Evolutionary conservation across 2,329 filamentous ascomycete genomes (phyloP).

Genomic region (Penicillium digitatum): DNA sequence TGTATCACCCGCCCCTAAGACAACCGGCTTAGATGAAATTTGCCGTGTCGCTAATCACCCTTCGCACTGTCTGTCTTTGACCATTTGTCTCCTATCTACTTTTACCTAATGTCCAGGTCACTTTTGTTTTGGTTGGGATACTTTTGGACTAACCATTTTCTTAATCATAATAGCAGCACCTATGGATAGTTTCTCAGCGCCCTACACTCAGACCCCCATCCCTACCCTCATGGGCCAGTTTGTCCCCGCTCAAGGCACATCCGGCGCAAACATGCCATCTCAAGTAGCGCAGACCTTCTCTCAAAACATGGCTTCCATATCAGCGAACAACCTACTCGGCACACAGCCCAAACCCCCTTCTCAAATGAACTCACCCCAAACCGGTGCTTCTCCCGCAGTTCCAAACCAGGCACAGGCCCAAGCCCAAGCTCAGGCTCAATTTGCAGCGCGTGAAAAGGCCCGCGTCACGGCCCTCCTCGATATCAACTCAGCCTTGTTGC

Average conservation of each 20-base stretch:
- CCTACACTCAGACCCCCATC: constrained; percentile 34
- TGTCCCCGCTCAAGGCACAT: constrained; percentile 26
- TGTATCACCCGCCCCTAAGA: background rate
- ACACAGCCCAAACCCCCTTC: constrained; percentile 26
- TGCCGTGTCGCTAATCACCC: background rate
- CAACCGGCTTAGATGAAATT: constrained; percentile 5
- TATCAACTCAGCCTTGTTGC: constrained; percentile 47
- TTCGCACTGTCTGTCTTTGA: constrained; percentile 9
- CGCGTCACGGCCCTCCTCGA: constrained; percentile 46
- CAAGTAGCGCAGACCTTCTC: constrained; percentile 32
- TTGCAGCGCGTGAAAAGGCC: constrained; percentile 42
- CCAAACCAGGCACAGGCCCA: constrained; percentile 19
- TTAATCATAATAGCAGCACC: constrained; percentile 27
- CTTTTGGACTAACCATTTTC: constrained; percentile 16
- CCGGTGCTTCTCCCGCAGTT: background rate
- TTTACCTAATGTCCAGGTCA: background rate
- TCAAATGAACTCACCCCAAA: constrained; percentile 20
- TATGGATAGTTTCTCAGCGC: constrained; percentile 36
- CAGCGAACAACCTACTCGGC: constrained; percentile 33
- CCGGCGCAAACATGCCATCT: constrained; percentile 28
- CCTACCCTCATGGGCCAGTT: constrained; percentile 31
- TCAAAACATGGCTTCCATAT: constrained; percentile 36
- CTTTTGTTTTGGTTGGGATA: constrained; percentile 4
- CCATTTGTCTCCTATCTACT: constrained; percentile 2
- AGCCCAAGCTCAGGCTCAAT: constrained; percentile 32